A percentile compares a stretch with the other conserved stretches of the same genome.
Evolutionary conservation across 2,329 filamentous ascomycete genomes (phyloP).

Genomic region (Apiospora kogelbergensis): DNA sequence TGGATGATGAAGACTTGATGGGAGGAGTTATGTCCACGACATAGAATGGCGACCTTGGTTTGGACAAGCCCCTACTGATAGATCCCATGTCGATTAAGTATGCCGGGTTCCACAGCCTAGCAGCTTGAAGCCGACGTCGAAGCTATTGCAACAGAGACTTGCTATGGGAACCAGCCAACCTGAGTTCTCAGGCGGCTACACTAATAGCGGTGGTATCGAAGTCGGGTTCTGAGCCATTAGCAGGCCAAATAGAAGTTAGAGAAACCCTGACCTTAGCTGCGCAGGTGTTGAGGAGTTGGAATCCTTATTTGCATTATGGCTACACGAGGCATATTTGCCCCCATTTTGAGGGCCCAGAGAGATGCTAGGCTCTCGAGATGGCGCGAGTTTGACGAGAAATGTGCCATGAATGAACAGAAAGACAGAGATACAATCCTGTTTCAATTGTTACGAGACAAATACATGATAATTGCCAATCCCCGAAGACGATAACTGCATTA

Average conservation of each 20-base stretch:
- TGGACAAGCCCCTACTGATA: not conserved
- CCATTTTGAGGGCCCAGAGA: not conserved
- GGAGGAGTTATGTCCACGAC: conserved; percentile 34
- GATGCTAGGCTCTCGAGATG: not conserved
- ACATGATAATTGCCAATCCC: not conserved
- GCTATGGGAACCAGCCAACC: no score
- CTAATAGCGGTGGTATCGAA: not conserved
- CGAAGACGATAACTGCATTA: not conserved
- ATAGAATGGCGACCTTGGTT: not conserved
- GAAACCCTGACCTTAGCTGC: not conserved
- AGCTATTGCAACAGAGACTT: not conserved
- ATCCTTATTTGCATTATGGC: not conserved
- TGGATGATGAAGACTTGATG: conserved; percentile 65
- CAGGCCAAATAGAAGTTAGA: not conserved
- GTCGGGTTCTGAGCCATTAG: not conserved
- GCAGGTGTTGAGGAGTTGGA: conserved; percentile 1
- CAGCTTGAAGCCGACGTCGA: not conserved
- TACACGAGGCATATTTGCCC: not conserved
- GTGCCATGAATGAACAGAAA: conserved; percentile 3
- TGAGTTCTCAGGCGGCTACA: no score
- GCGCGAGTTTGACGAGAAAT: conserved; percentile 2
- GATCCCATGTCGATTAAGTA: not conserved
- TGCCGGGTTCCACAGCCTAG: not conserved
- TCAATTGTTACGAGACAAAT: not conserved
- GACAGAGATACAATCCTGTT: not conserved